Evolutionary conservation across 1,284 basidiomycete genomes (phyloP).

Genomic region (Chalciporus sp.): DNA sequence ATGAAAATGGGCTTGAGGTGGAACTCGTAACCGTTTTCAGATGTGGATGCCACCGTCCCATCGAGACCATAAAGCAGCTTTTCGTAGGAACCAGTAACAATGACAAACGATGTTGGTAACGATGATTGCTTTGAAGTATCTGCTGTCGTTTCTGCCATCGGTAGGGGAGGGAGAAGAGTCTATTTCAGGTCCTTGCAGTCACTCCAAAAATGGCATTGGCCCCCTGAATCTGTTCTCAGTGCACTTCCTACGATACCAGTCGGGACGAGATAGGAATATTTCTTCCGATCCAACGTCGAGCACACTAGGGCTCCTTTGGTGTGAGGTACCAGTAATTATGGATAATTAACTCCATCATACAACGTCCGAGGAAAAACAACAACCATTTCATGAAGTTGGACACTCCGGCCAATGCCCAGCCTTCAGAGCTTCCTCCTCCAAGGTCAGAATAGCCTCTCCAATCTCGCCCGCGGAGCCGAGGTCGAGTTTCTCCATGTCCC

Average conservation of each 20-base stretch:
- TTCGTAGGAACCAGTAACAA: conserved; percentile 93
- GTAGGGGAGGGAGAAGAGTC: conserved; percentile 9
- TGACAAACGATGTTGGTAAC: conserved; percentile 72
- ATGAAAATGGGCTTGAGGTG: conserved; percentile 86
- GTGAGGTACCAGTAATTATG: neutral
- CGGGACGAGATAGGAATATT: no score
- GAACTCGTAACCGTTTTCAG: conserved; percentile 41
- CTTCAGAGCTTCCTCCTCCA: conserved; percentile 43
- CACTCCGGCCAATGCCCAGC: conserved; percentile 26
- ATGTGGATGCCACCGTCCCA: conserved; percentile 51
- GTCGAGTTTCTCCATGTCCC: conserved; percentile 57
- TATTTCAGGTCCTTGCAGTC: neutral
- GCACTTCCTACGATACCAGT: no score
- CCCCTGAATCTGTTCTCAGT: neutral
- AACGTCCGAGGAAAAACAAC: neutral
- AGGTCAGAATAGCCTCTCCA: conserved; percentile 48
- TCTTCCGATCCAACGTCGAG: no score
- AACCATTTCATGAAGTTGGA: conserved; percentile 8
- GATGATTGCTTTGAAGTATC: conserved; percentile 1
- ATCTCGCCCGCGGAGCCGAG: conserved; percentile 50
- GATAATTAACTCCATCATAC: neutral
- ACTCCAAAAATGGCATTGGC: conserved; percentile 15
- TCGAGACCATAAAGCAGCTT: conserved; percentile 92
- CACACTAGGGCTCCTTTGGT: no score
- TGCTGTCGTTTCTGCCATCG: conserved; percentile 22